phyloP scores from a whole-genome alignment of 1,284 basidiomycete species.

The Puccinia coronata region DNA sequence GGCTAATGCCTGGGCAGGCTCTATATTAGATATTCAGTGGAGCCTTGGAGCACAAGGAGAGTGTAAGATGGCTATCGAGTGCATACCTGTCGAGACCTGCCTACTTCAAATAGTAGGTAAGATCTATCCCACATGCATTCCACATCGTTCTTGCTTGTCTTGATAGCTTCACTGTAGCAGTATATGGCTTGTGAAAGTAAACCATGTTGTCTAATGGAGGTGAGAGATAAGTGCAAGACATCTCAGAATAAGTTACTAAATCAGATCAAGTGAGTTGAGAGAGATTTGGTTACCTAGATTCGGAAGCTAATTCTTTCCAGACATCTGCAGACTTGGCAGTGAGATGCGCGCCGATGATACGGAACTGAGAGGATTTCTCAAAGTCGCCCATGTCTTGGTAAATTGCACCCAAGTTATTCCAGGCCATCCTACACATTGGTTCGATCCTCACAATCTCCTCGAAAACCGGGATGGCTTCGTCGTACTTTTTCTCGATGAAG shows the following conservation, averaged over 20 bases:
- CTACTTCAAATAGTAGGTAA: slow-evolving; percentile 73
- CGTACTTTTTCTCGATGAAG: slow-evolving; percentile 72
- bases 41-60: background rate
- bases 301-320: slow-evolving; percentile 75
- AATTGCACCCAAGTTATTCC: slow-evolving; percentile 70
- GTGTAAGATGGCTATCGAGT: background rate
- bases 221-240: background rate
- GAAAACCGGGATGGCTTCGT: slow-evolving; percentile 75
- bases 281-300: slow-evolving; percentile 66
- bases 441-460: slow-evolving; percentile 92
- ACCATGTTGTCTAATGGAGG: slow-evolving; percentile 65
- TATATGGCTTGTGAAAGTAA: slow-evolving; percentile 84
- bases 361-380: slow-evolving; percentile 75
- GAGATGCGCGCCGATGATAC: slow-evolving; percentile 87
- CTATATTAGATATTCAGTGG: background rate
- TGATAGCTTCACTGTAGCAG: slow-evolving; percentile 82
- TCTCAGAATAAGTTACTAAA: slow-evolving; percentile 11
- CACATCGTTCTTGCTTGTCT: slow-evolving; percentile 75
- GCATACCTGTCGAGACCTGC: slow-evolving; percentile 69
- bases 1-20: slow-evolving; percentile 14
- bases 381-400: slow-evolving; percentile 64
- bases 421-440: slow-evolving; percentile 77
- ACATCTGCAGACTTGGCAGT: slow-evolving; percentile 71
- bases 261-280: background rate
- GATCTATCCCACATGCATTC: slow-evolving; percentile 90